Conservation (phyloP, 192 early-diverging fungal genomes). For the Thamnidium elegans region DNA sequence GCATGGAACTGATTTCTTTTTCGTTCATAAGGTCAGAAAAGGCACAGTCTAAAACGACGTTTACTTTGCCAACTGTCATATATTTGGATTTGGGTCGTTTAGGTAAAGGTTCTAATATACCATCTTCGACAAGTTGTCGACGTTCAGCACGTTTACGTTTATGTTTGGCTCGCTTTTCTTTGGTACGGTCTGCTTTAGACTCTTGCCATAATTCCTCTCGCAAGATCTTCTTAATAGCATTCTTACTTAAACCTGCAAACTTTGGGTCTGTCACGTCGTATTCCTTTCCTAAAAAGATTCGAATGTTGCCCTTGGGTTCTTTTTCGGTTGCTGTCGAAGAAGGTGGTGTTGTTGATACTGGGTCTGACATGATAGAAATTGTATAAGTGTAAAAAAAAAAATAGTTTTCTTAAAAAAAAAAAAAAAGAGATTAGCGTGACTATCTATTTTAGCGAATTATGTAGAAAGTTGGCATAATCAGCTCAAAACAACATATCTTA, state of each 20-base stretch:
- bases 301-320: neutral
- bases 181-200: slow-evolving; percentile 40
- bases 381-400: too few relatives aligned
- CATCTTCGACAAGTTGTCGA: slow-evolving; percentile 42
- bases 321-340: neutral
- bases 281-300: slow-evolving; percentile 14
- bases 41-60: slow-evolving; percentile 74
- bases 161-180: slow-evolving; percentile 46
- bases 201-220: slow-evolving; percentile 60
- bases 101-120: slow-evolving; percentile 34
- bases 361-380: neutral
- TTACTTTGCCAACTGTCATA: slow-evolving; percentile 49
- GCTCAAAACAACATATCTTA: too few relatives aligned
- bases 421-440: too few relatives aligned
- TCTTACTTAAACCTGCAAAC: slow-evolving; percentile 58
- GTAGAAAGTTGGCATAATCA: too few relatives aligned
- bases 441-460: too few relatives aligned
- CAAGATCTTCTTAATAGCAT: slow-evolving; percentile 69
- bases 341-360: neutral
- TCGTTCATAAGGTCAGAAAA: slow-evolving; percentile 76
- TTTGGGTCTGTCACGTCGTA: slow-evolving; percentile 33
- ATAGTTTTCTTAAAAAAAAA: too few relatives aligned
- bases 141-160: slow-evolving; percentile 51
- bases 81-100: slow-evolving; percentile 46
- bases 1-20: slow-evolving; percentile 67